phyloP scores from a whole-genome alignment of 2,329 filamentous ascomycete species.

The Ophiostoma perfectum region DNA sequence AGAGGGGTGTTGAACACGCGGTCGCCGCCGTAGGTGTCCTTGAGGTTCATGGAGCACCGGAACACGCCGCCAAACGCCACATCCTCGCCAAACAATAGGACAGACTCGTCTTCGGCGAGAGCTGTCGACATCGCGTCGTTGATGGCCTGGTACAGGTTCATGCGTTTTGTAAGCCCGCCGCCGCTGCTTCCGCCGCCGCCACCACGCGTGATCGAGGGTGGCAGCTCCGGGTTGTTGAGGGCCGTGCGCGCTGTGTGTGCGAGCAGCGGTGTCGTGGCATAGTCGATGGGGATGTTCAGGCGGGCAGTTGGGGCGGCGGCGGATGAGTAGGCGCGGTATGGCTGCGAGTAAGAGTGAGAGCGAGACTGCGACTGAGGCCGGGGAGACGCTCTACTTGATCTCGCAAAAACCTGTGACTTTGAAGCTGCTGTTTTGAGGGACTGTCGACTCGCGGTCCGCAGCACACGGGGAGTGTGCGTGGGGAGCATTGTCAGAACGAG shows the following conservation, averaged over 20 bases:
- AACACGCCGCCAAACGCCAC: slow-evolving; percentile 97
- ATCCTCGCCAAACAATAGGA: slow-evolving; percentile 92
- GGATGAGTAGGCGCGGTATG: slow-evolving; percentile 43
- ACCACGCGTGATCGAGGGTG: slow-evolving; percentile 36
- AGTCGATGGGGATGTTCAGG: slow-evolving; percentile 85
- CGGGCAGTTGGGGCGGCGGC: slow-evolving; percentile 51
- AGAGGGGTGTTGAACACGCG: slow-evolving; percentile 95
- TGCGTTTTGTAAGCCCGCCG: slow-evolving; percentile 65
- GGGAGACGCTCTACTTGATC: neutral
- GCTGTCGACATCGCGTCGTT: slow-evolving; percentile 84
- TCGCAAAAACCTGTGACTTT: neutral
- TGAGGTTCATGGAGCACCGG: slow-evolving; percentile 84
- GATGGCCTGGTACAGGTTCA: slow-evolving; percentile 92
- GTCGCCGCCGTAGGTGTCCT: slow-evolving; percentile 78
- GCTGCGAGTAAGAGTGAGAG: neutral
- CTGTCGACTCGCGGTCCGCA: neutral
- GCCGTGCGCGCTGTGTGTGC: slow-evolving; percentile 71
- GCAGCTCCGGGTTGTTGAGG: slow-evolving; percentile 66
- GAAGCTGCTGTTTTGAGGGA: neutral
- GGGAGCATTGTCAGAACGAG: neutral
- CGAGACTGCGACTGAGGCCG: neutral
- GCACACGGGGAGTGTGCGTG: neutral
- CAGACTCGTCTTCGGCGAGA: slow-evolving; percentile 74
- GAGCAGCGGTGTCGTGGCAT: slow-evolving; percentile 72
- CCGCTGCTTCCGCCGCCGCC: slow-evolving; percentile 44